These are phyloP conservation scores for Coprinopsis marcescibilis DNA, from an alignment of 768 basidiomycete genomes.

Conservation along the genomic window DNA sequence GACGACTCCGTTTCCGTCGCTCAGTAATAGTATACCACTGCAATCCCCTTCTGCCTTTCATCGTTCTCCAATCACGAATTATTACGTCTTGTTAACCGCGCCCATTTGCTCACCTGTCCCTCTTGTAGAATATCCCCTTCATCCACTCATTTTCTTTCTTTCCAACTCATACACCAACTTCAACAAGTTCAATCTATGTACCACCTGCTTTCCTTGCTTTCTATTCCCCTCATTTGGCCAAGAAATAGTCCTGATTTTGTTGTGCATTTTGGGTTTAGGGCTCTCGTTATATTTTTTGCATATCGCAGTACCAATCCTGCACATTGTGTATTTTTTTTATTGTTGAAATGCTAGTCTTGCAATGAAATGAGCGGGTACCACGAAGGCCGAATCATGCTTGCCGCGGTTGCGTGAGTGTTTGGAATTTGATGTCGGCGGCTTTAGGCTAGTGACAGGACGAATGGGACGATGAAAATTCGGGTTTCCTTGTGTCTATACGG, in stretches of 20 bases:
- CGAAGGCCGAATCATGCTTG: too few relatives aligned
- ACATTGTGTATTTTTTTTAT: constrained; percentile 9
- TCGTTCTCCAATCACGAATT: neutral
- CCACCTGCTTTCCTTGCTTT: constrained; percentile 4
- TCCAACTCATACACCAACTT: neutral
- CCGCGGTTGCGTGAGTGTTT: neutral
- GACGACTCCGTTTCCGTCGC: constrained; percentile 33
- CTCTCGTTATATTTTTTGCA: constrained; percentile 11
- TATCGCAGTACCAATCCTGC: constrained; percentile 18
- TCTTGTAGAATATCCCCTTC: constrained; percentile 13
- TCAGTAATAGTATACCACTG: constrained; percentile 15
- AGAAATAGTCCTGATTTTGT: neutral
- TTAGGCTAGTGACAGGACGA: neutral
- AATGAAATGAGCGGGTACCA: too few relatives aligned
- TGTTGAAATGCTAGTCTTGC: constrained; percentile 3
- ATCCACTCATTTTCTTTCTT: constrained; percentile 9
- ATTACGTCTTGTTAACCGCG: constrained; percentile 26
- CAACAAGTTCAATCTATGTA: neutral
- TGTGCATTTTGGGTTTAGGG: constrained; percentile 7
- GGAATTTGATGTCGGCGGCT: constrained; percentile 4
- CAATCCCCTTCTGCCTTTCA: constrained; percentile 3
- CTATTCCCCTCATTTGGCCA: neutral
- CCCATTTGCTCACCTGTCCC: constrained; percentile 24
- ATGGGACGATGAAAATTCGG: constrained; percentile 7
- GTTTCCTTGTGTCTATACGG: constrained; percentile 3